Evolutionary conservation across 148 eudicot species (phyloP).

Genomic region (Polygonum aviculare): DNA sequence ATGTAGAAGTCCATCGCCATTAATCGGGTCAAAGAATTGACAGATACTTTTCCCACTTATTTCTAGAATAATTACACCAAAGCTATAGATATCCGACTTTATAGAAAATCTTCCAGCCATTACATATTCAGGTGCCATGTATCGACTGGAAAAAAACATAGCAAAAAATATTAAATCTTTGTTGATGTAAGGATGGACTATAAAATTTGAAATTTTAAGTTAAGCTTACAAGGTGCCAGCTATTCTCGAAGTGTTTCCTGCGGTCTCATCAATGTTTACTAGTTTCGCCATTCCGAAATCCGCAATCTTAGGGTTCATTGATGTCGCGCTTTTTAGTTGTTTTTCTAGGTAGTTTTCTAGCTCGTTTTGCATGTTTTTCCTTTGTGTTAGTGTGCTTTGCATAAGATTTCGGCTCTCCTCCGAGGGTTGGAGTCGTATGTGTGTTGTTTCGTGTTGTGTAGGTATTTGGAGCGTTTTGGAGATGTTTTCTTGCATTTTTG

Average conservation of each 20-base stretch:
- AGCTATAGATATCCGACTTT: conserved; percentile 5
- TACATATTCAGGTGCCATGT: background rate
- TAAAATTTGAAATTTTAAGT: background rate
- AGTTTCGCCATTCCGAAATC: conserved; percentile 9
- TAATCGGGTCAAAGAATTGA: background rate
- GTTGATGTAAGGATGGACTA: background rate
- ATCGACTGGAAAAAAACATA: background rate
- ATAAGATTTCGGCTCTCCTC: too few relatives aligned
- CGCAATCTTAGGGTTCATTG: conserved; percentile 7
- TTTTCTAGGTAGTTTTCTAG: too few relatives aligned
- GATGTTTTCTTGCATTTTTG: too few relatives aligned
- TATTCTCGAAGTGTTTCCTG: background rate
- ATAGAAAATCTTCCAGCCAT: background rate
- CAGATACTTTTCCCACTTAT: background rate
- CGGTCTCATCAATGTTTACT: too few relatives aligned
- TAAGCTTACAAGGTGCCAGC: conserved; percentile 7
- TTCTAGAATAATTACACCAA: background rate
- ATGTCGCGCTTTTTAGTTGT: too few relatives aligned
- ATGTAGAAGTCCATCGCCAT: background rate
- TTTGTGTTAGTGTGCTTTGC: too few relatives aligned
- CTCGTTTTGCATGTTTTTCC: too few relatives aligned
- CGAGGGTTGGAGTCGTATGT: too few relatives aligned
- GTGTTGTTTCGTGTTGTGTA: too few relatives aligned
- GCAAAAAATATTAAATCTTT: too few relatives aligned
- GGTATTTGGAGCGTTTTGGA: too few relatives aligned